These are phyloP conservation scores for Aspergillus sp. DNA, from an alignment of 2,329 filamentous ascomycete genomes.

Conservation along the genomic window DNA sequence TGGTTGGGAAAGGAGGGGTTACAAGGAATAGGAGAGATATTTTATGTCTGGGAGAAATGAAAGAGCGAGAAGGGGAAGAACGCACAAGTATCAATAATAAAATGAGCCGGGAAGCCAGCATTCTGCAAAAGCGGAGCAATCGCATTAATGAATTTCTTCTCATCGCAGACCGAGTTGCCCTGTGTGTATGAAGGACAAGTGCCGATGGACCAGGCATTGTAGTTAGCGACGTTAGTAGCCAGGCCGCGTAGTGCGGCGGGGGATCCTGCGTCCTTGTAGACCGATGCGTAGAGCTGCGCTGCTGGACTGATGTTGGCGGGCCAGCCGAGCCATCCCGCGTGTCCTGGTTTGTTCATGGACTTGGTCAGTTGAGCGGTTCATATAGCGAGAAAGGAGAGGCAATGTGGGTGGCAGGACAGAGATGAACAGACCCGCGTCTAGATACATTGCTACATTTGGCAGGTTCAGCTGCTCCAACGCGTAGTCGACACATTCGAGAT, in stretches of 20 bases:
- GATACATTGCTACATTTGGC: slow-evolving; percentile 62
- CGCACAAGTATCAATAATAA: slow-evolving; percentile 55
- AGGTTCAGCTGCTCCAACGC: slow-evolving; percentile 58
- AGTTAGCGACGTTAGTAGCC: slow-evolving; percentile 61
- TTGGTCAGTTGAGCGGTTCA: neutral
- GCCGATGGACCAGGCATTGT: slow-evolving; percentile 54
- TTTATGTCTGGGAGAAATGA: no score
- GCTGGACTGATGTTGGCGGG: slow-evolving; percentile 57
- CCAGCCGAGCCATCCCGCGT: slow-evolving; percentile 66
- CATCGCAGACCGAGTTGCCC: slow-evolving; percentile 52
- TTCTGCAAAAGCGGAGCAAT: slow-evolving; percentile 49
- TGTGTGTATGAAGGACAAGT: slow-evolving; percentile 47
- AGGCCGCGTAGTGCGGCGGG: slow-evolving; percentile 54
- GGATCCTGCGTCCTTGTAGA: slow-evolving; percentile 50
- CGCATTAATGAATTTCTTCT: slow-evolving; percentile 53
- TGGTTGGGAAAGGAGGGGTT: no score
- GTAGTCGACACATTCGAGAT: slow-evolving; percentile 57
- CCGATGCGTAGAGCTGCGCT: slow-evolving; percentile 48
- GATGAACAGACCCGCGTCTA: slow-evolving; percentile 53
- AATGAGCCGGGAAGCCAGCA: slow-evolving; percentile 53
- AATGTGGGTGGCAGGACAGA: neutral
- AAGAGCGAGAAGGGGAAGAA: neutral
- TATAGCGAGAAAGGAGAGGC: no score
- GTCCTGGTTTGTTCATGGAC: slow-evolving; percentile 28
- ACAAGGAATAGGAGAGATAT: no score